Evolutionary conservation across 2,329 filamentous ascomycete species (phyloP).

Genomic region (Monilinia vaccinii-corymbosi): DNA sequence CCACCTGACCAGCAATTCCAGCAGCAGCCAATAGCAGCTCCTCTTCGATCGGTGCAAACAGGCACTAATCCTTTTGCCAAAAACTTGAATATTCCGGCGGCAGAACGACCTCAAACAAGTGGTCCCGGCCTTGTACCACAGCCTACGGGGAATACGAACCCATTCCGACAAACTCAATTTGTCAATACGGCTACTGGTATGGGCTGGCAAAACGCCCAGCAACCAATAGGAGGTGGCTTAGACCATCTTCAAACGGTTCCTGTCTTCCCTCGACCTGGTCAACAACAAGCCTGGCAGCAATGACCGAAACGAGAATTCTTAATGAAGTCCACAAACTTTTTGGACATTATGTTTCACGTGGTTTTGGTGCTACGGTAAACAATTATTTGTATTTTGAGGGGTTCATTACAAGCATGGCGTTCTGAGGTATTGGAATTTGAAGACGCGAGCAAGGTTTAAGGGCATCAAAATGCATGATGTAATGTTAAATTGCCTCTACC

Average conservation of each 20-base stretch:
- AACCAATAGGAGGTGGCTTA: constrained; percentile 71
- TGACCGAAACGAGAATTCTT: constrained; percentile 9
- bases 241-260: constrained; percentile 72
- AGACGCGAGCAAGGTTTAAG: constrained; percentile 7
- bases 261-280: constrained; percentile 74
- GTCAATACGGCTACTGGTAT: constrained; percentile 81
- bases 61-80: constrained; percentile 66
- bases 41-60: constrained; percentile 49
- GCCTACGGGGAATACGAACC: constrained; percentile 83
- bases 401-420: constrained; percentile 27
- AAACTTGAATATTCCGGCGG: constrained; percentile 28
- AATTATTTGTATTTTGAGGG: constrained; percentile 10
- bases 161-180: constrained; percentile 85
- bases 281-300: constrained; percentile 51
- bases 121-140: constrained; percentile 52
- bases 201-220: constrained; percentile 75
- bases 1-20: constrained; percentile 29
- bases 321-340: background rate
- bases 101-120: constrained; percentile 26
- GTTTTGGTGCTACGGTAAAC: background rate
- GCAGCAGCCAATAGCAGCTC: constrained; percentile 33
- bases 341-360: constrained; percentile 3
- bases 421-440: constrained; percentile 15
- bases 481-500: constrained; percentile 18
- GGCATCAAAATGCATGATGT: constrained; percentile 21